Evolutionary conservation across 805 yeast species (phyloP), one percentile per base, ranked within the genome.

Genomic region (Maudiozyma pseudohumilis): DNA sequence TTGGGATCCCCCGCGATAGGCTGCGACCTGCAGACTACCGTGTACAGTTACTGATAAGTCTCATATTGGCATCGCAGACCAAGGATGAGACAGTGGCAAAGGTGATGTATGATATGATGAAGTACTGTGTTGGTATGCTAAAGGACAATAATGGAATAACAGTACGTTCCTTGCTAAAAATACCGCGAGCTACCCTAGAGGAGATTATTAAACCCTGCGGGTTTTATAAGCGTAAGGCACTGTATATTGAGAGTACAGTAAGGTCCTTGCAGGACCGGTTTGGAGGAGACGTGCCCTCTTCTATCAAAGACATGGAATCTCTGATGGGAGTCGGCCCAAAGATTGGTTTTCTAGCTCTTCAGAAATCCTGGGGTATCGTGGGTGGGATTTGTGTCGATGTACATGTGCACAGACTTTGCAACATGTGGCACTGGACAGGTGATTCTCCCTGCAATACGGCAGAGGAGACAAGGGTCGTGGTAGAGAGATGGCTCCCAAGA

Each of bases 321-420:
- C 62, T 88, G 24, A 95, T 95, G 0, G 96, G 96, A 1, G 94
- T 87, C 4, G 96, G 96, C 0, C 95, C 95, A 9, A 87, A 87
- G 56, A 87, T 87, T 96, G 95, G 94, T 0, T 80, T 72, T 53
- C 60, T 87, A 25, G 67, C 88, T 3, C 62, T 85, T 39, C 94
- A 85, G 50, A 72, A 74, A 29, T 95, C 89, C 0, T 87, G 95
- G 95, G 61, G 63, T 15, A 64, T 68, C 27, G 63, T 77, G 38
- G 76, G 69, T 35, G 96, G 96, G 0, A 83, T 87, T 11, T 95
- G 96, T 5, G 95, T 87, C 9, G 96, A 87, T 54, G 88, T 85
- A 2, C 96, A 87, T 56, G 75, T 87, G 36, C 87, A 82, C 48
- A 64, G 96, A 35, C 63, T 86, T 41, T 75, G 86, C 0, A 75